Conservation (phyloP, 805 yeast species). For the Candida verbasci region DNA sequence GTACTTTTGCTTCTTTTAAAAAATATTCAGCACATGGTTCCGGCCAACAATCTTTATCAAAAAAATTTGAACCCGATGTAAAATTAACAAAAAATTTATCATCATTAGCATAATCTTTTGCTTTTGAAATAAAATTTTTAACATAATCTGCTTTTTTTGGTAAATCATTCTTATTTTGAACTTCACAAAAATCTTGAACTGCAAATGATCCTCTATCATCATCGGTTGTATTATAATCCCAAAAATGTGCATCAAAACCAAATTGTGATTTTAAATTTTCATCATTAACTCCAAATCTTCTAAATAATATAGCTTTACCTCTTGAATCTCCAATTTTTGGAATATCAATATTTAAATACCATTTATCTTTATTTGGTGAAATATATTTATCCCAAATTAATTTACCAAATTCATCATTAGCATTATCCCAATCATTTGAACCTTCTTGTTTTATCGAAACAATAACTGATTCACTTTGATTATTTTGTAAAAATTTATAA, state of each 20-base stretch:
- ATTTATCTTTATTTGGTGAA: conserved; percentile 44
- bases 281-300: conserved; percentile 65
- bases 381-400: conserved; percentile 57
- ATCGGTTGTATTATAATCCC: conserved; percentile 62
- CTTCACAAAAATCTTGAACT: conserved; percentile 74
- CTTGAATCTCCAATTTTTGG: conserved; percentile 61
- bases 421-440: conserved; percentile 57
- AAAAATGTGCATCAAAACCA: conserved; percentile 65
- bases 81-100: conserved; percentile 66
- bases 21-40: conserved; percentile 55
- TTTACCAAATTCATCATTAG: conserved; percentile 60
- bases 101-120: conserved; percentile 45
- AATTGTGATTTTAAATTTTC: conserved; percentile 37
- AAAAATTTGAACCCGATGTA: conserved; percentile 70
- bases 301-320: conserved; percentile 62
- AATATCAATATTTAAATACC: conserved; percentile 55
- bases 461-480: conserved; percentile 58
- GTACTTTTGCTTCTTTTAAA: conserved; percentile 37
- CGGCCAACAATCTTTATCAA: conserved; percentile 74
- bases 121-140: conserved; percentile 49
- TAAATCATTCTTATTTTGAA: conserved; percentile 48
- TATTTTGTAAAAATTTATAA: conserved; percentile 48
- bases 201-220: conserved; percentile 60
- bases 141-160: conserved; percentile 54
- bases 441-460: conserved; percentile 76